Evolutionary conservation across 1,284 basidiomycete genomes (phyloP).

Genomic region (Microbotryum lychnidis-dioicae): DNA sequence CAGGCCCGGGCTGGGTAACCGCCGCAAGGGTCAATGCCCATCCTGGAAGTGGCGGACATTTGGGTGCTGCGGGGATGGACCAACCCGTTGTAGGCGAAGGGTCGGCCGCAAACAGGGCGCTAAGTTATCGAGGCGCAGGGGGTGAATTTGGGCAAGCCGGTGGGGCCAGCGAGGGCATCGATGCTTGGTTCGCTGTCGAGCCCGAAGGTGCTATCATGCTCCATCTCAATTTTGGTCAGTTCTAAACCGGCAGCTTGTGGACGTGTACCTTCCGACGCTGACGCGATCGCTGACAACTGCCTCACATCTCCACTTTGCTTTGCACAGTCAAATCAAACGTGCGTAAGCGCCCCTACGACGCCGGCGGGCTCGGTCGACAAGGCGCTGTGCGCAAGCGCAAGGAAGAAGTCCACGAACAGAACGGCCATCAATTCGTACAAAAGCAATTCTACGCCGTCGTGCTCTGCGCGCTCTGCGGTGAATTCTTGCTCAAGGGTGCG

Average conservation of each 20-base stretch:
- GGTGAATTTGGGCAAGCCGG: conserved; percentile 8
- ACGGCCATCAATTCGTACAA: conserved; percentile 96
- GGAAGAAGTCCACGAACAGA: conserved; percentile 98
- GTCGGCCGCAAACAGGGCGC: conserved; percentile 7
- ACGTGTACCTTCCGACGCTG: background rate
- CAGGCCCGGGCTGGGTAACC: conserved; percentile 77
- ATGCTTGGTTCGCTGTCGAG: conserved; percentile 96
- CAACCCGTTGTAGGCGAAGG: background rate
- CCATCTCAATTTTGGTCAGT: conserved; percentile 79
- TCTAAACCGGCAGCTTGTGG: background rate
- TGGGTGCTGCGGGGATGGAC: background rate
- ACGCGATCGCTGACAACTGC: too few species aligned
- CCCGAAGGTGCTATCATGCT: conserved; percentile 89
- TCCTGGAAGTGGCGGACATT: conserved; percentile 16
- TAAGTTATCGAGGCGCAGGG: conserved; percentile 9
- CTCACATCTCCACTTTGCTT: background rate
- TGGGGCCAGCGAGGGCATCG: conserved; percentile 53
- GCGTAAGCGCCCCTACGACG: conserved; percentile 85
- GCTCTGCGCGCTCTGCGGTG: conserved; percentile 94
- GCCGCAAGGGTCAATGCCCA: conserved; percentile 47
- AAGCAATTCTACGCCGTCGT: conserved; percentile 93
- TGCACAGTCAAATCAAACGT: conserved; percentile 86
- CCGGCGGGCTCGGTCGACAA: conserved; percentile 85
- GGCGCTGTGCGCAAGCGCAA: conserved; percentile 96
- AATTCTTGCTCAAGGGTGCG: conserved; percentile 92